Evolutionary conservation across 1,139 yeast species (phyloP).

Genomic region (Pichia cactophila): DNA sequence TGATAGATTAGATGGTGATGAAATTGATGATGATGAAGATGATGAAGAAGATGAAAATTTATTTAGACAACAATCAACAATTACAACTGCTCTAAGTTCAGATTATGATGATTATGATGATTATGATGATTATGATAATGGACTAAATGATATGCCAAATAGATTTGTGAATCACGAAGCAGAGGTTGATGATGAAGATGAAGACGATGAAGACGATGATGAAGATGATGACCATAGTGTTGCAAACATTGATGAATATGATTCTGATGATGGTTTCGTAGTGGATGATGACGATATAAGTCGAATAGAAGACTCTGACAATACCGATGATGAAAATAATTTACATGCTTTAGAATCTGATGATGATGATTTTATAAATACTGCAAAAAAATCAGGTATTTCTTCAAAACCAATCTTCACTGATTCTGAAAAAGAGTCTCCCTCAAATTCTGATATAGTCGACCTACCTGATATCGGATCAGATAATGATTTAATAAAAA

Average conservation of each 20-base stretch:
- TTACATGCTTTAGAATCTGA: conserved; percentile 8
- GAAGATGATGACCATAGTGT: neutral
- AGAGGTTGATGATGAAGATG: conserved; percentile 3
- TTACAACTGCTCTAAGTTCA: neutral
- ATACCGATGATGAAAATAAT: neutral
- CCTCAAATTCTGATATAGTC: neutral
- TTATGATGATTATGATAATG: conserved; percentile 11
- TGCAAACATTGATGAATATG: conserved; percentile 6
- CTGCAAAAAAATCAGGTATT: neutral
- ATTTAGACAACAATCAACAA: neutral
- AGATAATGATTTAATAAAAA: neutral
- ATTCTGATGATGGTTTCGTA: conserved; percentile 16
- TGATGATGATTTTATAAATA: neutral
- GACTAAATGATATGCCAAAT: conserved; percentile 2
- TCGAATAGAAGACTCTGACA: neutral
- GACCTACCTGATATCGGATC: neutral
- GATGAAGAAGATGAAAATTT: conserved; percentile 5
- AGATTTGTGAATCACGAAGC: neutral
- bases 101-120: conserved; percentile 13
- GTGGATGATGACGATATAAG: conserved; percentile 13
- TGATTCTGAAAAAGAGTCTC: neutral
- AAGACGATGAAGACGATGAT: neutral
- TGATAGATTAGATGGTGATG: conserved; percentile 13
- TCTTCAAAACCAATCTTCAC: neutral
- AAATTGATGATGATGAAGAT: conserved; percentile 11